Percentiles rank a stretch among this genome's conserved stretches.
Conservation (phyloP, 179 eudicot species). For the Carnegiea gigantea region DNA sequence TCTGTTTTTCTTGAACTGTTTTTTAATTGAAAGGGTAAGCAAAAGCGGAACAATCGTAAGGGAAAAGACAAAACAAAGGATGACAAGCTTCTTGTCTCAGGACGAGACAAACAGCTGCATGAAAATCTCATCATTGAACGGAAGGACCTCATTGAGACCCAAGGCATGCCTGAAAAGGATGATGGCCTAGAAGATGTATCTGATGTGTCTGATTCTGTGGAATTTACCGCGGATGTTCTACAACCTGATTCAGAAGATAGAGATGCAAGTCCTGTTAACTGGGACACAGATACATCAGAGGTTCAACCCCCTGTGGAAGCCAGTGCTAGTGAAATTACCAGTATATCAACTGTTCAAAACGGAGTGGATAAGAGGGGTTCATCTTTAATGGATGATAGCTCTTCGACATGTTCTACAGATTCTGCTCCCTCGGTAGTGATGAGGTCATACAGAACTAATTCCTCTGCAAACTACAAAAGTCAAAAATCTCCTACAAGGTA, state of each 20-base stretch:
- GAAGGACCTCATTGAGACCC: conserved; percentile 43
- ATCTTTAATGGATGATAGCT: conserved; percentile 77
- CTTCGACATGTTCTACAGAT: conserved; percentile 93
- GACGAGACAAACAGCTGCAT: conserved; percentile 39
- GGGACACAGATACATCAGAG: conserved; percentile 78
- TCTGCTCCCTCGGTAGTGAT: conserved; percentile 60
- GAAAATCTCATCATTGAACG: conserved; percentile 34
- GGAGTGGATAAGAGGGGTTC: conserved; percentile 55
- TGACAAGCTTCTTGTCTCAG: conserved; percentile 44
- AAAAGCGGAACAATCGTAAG: conserved; percentile 80
- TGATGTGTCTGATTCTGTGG: conserved; percentile 71
- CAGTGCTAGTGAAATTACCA: conserved; percentile 44
- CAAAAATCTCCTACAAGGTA: conserved; percentile 66
- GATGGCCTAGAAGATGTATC: conserved; percentile 68
- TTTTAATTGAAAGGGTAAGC: conserved; percentile 52
- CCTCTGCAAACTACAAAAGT: conserved; percentile 34
- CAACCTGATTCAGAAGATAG: conserved; percentile 79
- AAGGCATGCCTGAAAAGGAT: conserved; percentile 45
- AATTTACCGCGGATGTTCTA: conserved; percentile 46
- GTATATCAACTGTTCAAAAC: conserved; percentile 48
- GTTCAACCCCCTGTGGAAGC: conserved; percentile 54
- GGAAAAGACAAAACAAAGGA: conserved; percentile 75
- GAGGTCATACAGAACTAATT: conserved; percentile 47
- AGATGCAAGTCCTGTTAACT: conserved; percentile 62
- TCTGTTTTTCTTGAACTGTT: background rate